Conservation (phyloP, 345 rosid species). For the Pistacia integerrima region DNA sequence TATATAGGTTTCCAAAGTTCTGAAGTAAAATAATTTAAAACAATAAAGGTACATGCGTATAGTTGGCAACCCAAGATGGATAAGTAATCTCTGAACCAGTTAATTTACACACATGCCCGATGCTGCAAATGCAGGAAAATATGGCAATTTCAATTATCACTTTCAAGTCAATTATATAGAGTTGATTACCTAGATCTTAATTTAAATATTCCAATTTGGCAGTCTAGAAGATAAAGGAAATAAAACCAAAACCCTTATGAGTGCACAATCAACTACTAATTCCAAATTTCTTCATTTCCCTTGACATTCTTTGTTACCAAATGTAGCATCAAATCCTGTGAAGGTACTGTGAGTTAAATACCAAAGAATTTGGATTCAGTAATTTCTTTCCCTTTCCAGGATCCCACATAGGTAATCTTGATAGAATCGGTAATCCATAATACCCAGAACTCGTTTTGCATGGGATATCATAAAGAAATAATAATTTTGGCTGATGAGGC, state of each 20-base stretch:
- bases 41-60: too few relatives aligned
- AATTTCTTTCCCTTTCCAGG: not conserved
- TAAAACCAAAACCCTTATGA: not conserved
- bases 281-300: conserved; percentile 6
- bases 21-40: not conserved
- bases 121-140: not conserved
- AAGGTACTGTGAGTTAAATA: not conserved
- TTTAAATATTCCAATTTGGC: not conserved
- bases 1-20: not conserved
- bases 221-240: not conserved
- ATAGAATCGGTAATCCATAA: not conserved
- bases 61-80: not conserved
- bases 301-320: not conserved
- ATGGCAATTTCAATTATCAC: not conserved
- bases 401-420: too few relatives aligned
- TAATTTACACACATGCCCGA: not conserved
- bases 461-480: not conserved
- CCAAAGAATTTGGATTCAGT: not conserved
- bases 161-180: not conserved
- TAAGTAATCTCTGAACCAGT: not conserved
- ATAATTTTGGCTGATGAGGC: not conserved
- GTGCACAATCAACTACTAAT: not conserved
- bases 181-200: not conserved
- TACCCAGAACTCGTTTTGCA: not conserved
- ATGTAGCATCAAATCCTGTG: not conserved